Percentiles rank a stretch among this genome's conserved stretches.
Evolutionary conservation across 495 filamentous ascomycete genomes (phyloP).

Genomic region (Apiosordaria backusii): DNA sequence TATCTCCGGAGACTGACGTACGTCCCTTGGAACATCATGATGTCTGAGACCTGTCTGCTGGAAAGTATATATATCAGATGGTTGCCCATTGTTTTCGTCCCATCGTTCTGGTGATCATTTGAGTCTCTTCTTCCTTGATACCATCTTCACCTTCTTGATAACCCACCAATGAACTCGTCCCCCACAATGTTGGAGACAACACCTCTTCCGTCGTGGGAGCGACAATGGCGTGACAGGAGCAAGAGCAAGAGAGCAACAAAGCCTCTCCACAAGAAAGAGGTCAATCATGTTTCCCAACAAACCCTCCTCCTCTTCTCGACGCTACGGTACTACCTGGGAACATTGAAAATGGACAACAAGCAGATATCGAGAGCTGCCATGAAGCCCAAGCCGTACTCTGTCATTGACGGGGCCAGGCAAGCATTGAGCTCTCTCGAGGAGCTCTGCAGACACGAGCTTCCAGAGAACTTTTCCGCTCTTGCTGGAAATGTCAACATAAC

Average conservation of each 20-base stretch:
- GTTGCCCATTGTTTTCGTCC: background rate
- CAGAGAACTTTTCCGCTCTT: conserved; percentile 30
- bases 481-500: conserved; percentile 30
- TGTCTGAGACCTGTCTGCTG: background rate
- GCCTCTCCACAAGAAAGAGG: background rate
- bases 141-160: background rate
- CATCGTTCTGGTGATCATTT: background rate
- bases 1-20: conserved; percentile 8
- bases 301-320: conserved; percentile 10
- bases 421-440: conserved; percentile 29
- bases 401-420: conserved; percentile 26
- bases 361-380: background rate
- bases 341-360: conserved; percentile 12
- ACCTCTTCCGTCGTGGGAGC: conserved; percentile 2
- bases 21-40: conserved; percentile 6
- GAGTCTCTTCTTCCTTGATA: background rate
- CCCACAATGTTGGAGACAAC: conserved; percentile 12
- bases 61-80: conserved; percentile 8
- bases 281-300: conserved; percentile 7
- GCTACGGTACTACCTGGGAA: conserved; percentile 11
- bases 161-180: background rate
- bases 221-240: background rate
- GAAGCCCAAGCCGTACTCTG: conserved; percentile 20
- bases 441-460: conserved; percentile 27
- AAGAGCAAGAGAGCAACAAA: background rate